These are phyloP conservation scores for Diospyros lotus DNA, from an alignment of 148 eudicot species.

Conservation along the genomic window DNA sequence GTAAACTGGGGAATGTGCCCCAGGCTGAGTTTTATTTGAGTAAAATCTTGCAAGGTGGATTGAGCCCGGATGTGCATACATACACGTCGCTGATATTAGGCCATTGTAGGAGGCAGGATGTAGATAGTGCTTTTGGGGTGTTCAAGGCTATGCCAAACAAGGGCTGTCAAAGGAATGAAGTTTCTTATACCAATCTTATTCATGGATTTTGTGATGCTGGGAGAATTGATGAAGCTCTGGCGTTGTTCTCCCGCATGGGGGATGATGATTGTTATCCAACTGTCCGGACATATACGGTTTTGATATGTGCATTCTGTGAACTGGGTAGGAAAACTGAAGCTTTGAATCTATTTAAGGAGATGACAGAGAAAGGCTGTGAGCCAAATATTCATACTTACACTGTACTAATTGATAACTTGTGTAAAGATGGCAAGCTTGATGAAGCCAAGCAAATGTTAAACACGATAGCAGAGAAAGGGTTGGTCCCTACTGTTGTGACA, in stretches of 20 bases:
- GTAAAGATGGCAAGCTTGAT: conserved; percentile 50
- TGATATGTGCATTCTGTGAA: conserved; percentile 62
- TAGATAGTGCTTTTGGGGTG: conserved; percentile 51
- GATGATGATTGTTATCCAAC: conserved; percentile 59
- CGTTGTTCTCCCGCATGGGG: conserved; percentile 51
- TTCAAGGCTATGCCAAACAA: conserved; percentile 52
- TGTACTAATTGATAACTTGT: conserved; percentile 54
- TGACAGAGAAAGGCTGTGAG: conserved; percentile 59
- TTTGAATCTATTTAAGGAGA: conserved; percentile 32
- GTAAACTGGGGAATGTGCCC: conserved; percentile 64
- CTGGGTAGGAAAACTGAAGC: conserved; percentile 44
- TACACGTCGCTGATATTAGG: conserved; percentile 73
- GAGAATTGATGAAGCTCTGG: conserved; percentile 58
- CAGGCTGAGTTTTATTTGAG: conserved; percentile 54
- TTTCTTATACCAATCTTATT: conserved; percentile 71
- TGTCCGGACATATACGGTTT: conserved; percentile 70
- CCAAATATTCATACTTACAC: conserved; percentile 80
- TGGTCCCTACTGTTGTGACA: conserved; percentile 34
- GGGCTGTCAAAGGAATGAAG: conserved; percentile 71
- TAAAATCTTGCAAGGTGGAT: conserved; percentile 59
- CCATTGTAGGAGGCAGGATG: conserved; percentile 68
- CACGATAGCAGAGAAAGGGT: conserved; percentile 38
- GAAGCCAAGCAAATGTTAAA: conserved; percentile 53
- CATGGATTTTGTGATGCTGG: conserved; percentile 75
- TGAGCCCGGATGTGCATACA: conserved; percentile 70